Base-by-base conservation (phyloP, 2,329 filamentous ascomycete species). In the Neofusicoccum kwambonambiense region DNA sequence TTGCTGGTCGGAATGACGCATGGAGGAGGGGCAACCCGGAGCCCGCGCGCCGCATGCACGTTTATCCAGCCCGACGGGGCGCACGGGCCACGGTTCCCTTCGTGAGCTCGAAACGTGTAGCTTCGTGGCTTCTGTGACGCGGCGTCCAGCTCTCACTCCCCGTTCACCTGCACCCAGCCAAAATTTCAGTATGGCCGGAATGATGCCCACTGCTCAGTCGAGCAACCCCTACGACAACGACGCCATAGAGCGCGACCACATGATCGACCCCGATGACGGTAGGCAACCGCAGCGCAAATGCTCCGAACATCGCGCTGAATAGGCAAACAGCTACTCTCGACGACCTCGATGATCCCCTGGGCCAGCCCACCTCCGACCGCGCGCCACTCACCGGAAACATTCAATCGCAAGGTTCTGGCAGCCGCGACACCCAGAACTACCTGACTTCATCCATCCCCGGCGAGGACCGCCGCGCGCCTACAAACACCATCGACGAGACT, bases 401-500 rank as follows among this genome's bases (percentile, higher is more conserved):
- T 74, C 86, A 89, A 75, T 82, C 85, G 31, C 79, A 79, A 75
- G n/a, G 15, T 2, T 80, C 68, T 75, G 84, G 72, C 52, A 69
- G 68, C 58, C 52, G 67, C 47, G 83, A 91, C 65, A 89, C 93
- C 72, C 88, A 94, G 76, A 88, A 84, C 73, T 96, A 94, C 78
- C 86, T 97, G 70, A 97, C 93, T 31, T 95, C 92, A 22, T 88
- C 89, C 65, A 96, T 99, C 74, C 90, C 90, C 2, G 95, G 95
- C 70, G 94, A 98, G 78, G 95, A 99, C 81, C 90, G 95, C 63
- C 87, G 90, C 68, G 93, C 95, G 15, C 87, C 93, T 7, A 88
- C 90, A 69, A 96, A 96, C 80, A 99, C 95, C 51, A 96, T 99
- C 77, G 95, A 99, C 78, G 95, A 99, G 81, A 89, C 89, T 1